A percentile compares a stretch with the other conserved stretches of the same genome.
Conservation (phyloP, 2,329 filamentous ascomycete genomes). For the Orbilia brochopaga region DNA sequence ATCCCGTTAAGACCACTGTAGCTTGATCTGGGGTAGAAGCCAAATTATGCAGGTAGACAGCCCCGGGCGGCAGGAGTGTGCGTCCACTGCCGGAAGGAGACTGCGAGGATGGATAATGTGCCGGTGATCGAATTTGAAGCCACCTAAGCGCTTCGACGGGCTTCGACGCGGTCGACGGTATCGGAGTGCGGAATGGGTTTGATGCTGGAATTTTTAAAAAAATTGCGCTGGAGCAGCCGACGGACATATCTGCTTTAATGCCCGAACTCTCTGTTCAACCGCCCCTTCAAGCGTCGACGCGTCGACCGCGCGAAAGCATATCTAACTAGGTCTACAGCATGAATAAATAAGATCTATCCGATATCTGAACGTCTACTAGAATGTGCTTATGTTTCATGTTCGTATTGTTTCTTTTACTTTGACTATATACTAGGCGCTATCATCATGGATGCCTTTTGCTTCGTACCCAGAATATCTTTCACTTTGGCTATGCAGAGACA, state of each 20-base stretch:
- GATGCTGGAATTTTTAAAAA: too few relatives aligned
- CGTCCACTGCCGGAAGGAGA: background rate
- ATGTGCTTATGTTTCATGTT: background rate
- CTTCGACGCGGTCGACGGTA: background rate
- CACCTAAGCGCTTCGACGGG: background rate
- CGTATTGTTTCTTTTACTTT: background rate
- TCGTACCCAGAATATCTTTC: background rate
- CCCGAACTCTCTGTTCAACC: background rate
- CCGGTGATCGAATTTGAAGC: background rate
- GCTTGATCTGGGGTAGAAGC: constrained; percentile 22
- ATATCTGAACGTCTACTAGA: too few relatives aligned
- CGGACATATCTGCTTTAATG: background rate
- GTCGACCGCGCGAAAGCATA: background rate
- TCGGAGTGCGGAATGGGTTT: background rate
- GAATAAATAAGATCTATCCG: too few relatives aligned
- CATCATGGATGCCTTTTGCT: background rate
- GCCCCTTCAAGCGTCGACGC: background rate
- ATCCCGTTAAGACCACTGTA: constrained; percentile 40
- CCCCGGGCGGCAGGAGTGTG: constrained; percentile 15
- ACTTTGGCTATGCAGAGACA: constrained; percentile 7
- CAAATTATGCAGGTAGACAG: constrained; percentile 15
- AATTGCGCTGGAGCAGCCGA: background rate
- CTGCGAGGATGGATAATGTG: background rate
- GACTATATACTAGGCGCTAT: background rate
- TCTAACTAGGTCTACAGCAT: background rate